Conservation (phyloP, 305 asterid species). For the Striga hermonthica region DNA sequence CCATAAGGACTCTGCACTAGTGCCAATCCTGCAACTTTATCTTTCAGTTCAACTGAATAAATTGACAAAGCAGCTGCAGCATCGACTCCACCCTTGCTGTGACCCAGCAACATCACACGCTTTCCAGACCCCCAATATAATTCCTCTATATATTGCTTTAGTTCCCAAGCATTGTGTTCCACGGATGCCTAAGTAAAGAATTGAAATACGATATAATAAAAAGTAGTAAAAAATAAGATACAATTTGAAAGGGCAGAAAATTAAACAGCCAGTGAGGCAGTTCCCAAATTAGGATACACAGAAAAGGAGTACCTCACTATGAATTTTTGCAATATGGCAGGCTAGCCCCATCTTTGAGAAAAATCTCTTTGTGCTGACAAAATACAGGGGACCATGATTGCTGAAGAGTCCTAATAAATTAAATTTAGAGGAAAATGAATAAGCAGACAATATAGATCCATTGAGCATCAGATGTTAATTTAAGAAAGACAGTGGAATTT, state of each 20-base stretch:
- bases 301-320: conserved; percentile 64
- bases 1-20: conserved; percentile 93
- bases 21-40: conserved; percentile 89
- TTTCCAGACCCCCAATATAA: conserved; percentile 96
- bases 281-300: not conserved
- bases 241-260: not conserved
- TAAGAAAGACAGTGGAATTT: conserved; percentile 20
- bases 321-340: conserved; percentile 92
- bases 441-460: conserved; percentile 12
- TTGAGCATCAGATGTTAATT: not conserved
- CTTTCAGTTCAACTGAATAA: conserved; percentile 60
- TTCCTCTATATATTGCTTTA: conserved; percentile 85
- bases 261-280: not conserved
- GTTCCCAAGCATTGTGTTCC: conserved; percentile 86
- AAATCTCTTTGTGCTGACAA: conserved; percentile 72
- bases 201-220: not conserved
- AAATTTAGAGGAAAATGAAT: conserved; percentile 26
- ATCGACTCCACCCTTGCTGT: conserved; percentile 98
- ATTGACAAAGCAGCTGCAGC: conserved; percentile 93
- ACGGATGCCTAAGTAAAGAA: conserved; percentile 67
- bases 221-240: not conserved
- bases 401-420: conserved; percentile 71
- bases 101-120: conserved; percentile 88
- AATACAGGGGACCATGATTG: conserved; percentile 85
- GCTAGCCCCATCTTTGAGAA: conserved; percentile 93